Evolutionary conservation across 768 basidiomycete genomes (phyloP), one percentile per base, ranked within the genome.

Genomic region (Hydnomerulius pinastri): DNA sequence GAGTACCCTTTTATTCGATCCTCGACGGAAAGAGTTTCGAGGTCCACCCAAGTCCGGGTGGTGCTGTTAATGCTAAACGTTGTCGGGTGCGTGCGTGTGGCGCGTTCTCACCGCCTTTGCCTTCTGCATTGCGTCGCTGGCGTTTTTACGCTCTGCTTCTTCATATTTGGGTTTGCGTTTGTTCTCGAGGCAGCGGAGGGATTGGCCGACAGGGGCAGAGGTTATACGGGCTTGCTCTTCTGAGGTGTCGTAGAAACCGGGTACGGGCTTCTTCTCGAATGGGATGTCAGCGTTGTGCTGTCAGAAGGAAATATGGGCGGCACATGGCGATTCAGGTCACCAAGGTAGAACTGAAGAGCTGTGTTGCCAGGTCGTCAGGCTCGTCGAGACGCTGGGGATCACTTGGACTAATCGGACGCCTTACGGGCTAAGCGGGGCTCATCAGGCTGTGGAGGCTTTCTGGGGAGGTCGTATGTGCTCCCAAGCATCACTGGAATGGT

Each of bases 271-370:
- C 75, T 98, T 98, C 74, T 99, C 97, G 66, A 98, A 98, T 0
- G 97, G 97, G 58, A 98, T 97, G 65, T 99, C 97, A 43, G 93
- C 84, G 62, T 98, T 99, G 73, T 98, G 98, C 90, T 97, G 56
- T 27, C 57, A 6, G 23, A 35, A 23, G n/a, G n/a, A n/a, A n/a
- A n/a, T n/a, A n/a, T 39, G 18, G 23, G 21, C 2, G 11, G 20
- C 18, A 18, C 20, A 39, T 23, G 33, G 33, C 17, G 15, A n/a
- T n/a, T n/a, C n/a, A n/a, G n/a, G n/a, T n/a, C n/a, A n/a, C n/a
- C n/a, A n/a, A n/a, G n/a, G n/a, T n/a, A n/a, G n/a, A n/a, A 39
- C 23, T 23, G 20, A 10, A 39, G 3, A 23, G 37, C 37, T 6
- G 20, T 39, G 21, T 39, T 39, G 6, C 36, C 36, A 18, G 10